These are phyloP conservation scores for Colletotrichum endophyticum DNA, from an alignment of 2,329 filamentous ascomycete species.

Conservation along the genomic window DNA sequence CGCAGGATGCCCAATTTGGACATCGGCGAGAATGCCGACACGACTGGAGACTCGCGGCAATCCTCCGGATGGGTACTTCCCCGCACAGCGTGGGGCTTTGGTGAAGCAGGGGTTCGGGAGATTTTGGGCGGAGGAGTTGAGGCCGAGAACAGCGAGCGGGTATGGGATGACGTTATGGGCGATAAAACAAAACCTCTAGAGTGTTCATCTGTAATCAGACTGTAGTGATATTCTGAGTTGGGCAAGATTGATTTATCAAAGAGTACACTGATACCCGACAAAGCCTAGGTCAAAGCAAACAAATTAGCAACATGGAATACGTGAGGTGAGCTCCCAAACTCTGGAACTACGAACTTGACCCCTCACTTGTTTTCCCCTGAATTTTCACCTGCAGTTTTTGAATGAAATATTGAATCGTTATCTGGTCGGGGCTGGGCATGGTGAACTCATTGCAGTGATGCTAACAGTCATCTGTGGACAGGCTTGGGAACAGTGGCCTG, in stretches of 20 bases:
- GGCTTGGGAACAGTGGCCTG: constrained; percentile 42
- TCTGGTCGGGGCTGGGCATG: not conserved
- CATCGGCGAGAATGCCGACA: constrained; percentile 14
- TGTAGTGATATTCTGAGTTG: not conserved
- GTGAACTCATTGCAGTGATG: not conserved
- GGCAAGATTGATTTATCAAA: not conserved
- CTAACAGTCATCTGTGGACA: not conserved
- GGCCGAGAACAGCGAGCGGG: not conserved
- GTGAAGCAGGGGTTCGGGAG: not conserved
- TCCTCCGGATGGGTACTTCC: not conserved
- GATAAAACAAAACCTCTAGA: not conserved
- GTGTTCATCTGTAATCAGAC: not conserved
- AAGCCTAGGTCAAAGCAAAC: not conserved
- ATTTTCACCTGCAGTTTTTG: rapidly evolving
- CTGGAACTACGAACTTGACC: not conserved
- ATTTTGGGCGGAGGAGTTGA: not conserved
- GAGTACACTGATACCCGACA: not conserved
- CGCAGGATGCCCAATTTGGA: not conserved
- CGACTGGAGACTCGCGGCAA: not conserved
- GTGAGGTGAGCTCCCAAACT: constrained; percentile 14
- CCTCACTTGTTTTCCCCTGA: not conserved
- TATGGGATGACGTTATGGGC: not conserved
- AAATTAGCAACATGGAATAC: constrained; percentile 22
- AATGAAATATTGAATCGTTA: not conserved
- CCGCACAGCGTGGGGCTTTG: not conserved